These are phyloP conservation scores for Quercus glauca DNA, from an alignment of 306 rosid genomes.

Conservation along the genomic window DNA sequence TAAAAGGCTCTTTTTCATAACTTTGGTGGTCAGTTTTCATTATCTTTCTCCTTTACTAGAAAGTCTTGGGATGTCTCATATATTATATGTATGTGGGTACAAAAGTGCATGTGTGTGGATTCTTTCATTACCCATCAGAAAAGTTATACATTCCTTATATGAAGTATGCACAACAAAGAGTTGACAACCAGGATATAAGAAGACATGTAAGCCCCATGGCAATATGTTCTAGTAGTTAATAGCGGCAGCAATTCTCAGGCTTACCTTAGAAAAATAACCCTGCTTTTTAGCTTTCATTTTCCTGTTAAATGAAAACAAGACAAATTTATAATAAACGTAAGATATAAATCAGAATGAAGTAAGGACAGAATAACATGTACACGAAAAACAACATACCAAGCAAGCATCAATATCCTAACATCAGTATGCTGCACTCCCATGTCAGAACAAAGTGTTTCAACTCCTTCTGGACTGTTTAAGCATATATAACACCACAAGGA, in stretches of 20 bases:
- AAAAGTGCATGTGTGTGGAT: background rate
- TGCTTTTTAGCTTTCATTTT: slow-evolving; percentile 69
- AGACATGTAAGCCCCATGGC: slow-evolving; percentile 16
- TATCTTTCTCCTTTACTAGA: background rate
- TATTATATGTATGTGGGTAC: background rate
- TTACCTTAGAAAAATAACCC: slow-evolving; percentile 67
- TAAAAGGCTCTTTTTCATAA: background rate
- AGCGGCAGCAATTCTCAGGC: slow-evolving; percentile 4
- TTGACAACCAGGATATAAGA: slow-evolving; percentile 7
- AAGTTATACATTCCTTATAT: background rate
- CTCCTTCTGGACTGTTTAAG: slow-evolving; percentile 68
- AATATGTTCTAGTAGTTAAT: slow-evolving; percentile 3
- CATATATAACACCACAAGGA: slow-evolving; percentile 27
- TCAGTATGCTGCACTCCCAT: slow-evolving; percentile 58
- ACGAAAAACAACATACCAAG: slow-evolving; percentile 42
- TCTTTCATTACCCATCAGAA: background rate
- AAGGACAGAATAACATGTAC: background rate
- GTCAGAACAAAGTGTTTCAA: slow-evolving; percentile 55
- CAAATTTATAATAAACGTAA: background rate
- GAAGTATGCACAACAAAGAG: slow-evolving; percentile 3
- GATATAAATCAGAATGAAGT: slow-evolving; percentile 4
- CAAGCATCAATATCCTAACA: slow-evolving; percentile 62
- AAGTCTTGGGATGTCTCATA: background rate
- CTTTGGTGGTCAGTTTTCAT: background rate
- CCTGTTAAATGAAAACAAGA: slow-evolving; percentile 41